Base-by-base conservation (phyloP, 345 rosid species). In the Gossypium ekmanianum region DNA sequence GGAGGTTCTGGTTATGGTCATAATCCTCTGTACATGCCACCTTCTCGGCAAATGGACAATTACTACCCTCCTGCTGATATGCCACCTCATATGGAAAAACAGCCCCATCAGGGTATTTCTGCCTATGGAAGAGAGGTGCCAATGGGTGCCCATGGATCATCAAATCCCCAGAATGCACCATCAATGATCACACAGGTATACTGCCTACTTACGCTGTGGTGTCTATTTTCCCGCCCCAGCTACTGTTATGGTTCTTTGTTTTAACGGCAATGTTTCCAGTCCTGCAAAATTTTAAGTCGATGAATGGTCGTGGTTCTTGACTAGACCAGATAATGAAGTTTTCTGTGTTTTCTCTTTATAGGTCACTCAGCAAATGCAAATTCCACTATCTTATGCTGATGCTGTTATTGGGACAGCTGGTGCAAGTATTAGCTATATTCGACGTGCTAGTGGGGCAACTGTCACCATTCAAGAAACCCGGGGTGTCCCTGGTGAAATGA, bases 401-500 rank as follows among this genome's bases (percentile, higher is more conserved):
- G 97, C 99, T 18, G 99, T 95, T 51, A 93, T 95, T 59, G 99
- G 99, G 76, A 84, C 92, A 67, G 94, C 97, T 64, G 97, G 99
- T 76, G 86, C 98, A 79, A 95, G 80, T 82, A 95, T 95, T 76
- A 95, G 99, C 80, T 95, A 95, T 82, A 95, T 94, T 73, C 85
- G 99, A 41, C 98, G 99, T 70, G 87, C 90, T 69, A 95, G 99
- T 80, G 99, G 99, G 57, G 98, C 99, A 73, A 93, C 99, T 68
- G 94, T 93, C 62, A 93, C 98, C 9, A 90, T 93, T 77, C 99
- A 95, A 76, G 98, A 95, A 88, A 88, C 94, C 24, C 91, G 97
- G 74, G 99, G 98, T 12, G 94, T 85, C 80, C 98, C 98, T 75
- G 94, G 91, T 73, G 99, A 93, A 81, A 95, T 95, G 99, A 95